phyloP scores from a whole-genome alignment of 441 rosid species.

The Arabidopsis lyrata region DNA sequence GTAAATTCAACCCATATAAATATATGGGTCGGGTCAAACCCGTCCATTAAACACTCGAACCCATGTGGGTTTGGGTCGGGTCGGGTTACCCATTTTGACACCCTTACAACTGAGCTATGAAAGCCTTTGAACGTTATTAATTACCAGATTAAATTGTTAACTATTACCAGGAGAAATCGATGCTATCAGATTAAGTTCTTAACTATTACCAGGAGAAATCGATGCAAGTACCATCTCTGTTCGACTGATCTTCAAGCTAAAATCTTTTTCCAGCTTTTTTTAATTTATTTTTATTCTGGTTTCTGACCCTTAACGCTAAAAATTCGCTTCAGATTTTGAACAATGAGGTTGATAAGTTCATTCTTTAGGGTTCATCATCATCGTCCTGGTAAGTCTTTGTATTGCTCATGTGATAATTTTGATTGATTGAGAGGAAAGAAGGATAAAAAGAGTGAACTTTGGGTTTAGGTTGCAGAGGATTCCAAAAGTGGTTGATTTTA shows the following conservation, averaged over 20 bases:
- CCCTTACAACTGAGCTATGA: constrained; percentile 95
- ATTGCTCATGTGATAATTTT: not conserved
- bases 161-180: not conserved
- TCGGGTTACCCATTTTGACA: too few relatives aligned
- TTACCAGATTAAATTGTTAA: too few relatives aligned
- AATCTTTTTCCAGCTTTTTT: not conserved
- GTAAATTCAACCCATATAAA: too few relatives aligned
- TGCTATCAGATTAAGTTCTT: too few relatives aligned
- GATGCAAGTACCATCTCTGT: not conserved
- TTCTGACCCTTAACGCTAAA: not conserved
- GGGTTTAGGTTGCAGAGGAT: constrained; percentile 1
- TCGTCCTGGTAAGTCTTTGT: not conserved
- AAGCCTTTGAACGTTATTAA: too few relatives aligned
- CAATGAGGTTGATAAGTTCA: too few relatives aligned
- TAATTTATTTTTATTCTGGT: not conserved
- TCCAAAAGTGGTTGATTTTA: not conserved
- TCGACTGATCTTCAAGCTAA: not conserved
- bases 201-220: too few relatives aligned
- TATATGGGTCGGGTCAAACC: too few relatives aligned
- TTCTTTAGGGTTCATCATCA: not conserved
- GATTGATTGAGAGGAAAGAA: not conserved
- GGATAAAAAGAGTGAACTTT: not conserved
- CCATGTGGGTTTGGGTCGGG: too few relatives aligned
- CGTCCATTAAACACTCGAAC: too few relatives aligned
- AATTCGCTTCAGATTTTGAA: not conserved